Base-by-base conservation (phyloP, 768 basidiomycete genomes). In the Amanita exitialis region DNA sequence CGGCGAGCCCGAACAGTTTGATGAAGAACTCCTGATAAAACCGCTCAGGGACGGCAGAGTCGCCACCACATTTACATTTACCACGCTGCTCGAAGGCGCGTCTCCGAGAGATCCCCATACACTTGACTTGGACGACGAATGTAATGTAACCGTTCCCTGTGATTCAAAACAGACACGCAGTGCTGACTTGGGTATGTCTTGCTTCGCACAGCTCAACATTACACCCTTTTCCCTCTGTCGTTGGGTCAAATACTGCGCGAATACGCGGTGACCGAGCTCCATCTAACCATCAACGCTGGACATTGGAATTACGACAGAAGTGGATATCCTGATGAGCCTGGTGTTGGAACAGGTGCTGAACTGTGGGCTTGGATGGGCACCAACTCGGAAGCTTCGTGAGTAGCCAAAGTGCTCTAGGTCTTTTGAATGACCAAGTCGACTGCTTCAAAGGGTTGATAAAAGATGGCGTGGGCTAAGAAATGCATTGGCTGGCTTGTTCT, bases 281-380 rank as follows among this genome's bases (percentile, higher is more conserved):
- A 94, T 74, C 80, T 6, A 90, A 84, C 64, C 69, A 64, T 59
- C 78, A 95, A 94, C 49, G 83, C 93, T 10, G 95, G 95, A 16
- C 86, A 83, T 58, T 98, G 95, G 95, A 77, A 88, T 61, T 91
- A 91, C 56, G 77, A 80, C 39, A 69, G 76, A 21, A 94, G 91
- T 87, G 90, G 88, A 0, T 78, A 83, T 56, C 90, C 93, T 0
- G 75, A 82, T 25, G 84, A 87, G 55, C 67, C 75, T 4, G 81
- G 80, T 3, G 86, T 92, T 1, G 86, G 86, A 2, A 81, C 86
- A 0, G 94, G 94, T 2, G 94, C 90, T 6, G 89, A 94, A 62
- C 69, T 97, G 5, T 87, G 86, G 83, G 90, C 84, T 8, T 96
- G 92, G 91, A 83, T 96, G 74, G 84, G 78, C n/a, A 82, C 84